Conservation (phyloP, 305 asterid genomes). For the Plantago coronopus region DNA sequence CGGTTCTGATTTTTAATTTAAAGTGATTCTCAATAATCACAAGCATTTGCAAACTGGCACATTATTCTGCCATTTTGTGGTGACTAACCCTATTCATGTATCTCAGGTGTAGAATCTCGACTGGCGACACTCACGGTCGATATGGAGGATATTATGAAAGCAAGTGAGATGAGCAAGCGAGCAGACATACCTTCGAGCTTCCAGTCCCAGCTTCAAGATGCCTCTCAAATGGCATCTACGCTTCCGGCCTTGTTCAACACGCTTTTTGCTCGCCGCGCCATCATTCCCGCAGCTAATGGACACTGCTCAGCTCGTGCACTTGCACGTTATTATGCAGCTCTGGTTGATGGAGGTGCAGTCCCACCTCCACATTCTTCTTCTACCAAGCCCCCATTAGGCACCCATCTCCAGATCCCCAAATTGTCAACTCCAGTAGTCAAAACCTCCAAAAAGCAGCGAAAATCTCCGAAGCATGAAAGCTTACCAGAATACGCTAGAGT, state of each 20-base stretch:
- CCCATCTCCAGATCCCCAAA: conserved; percentile 73
- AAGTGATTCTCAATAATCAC: no score
- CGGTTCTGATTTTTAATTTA: no score
- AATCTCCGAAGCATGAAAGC: conserved; percentile 21
- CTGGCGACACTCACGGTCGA: conserved; percentile 87
- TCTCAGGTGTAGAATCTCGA: conserved; percentile 87
- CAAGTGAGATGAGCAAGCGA: conserved; percentile 45
- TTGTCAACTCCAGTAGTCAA: conserved; percentile 29
- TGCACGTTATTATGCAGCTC: conserved; percentile 90
- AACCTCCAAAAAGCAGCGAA: conserved; percentile 36
- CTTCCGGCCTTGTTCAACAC: conserved; percentile 78
- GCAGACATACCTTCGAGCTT: conserved; percentile 67
- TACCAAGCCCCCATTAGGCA: conserved; percentile 67
- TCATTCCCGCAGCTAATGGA: conserved; percentile 80
- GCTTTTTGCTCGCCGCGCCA: conserved; percentile 77
- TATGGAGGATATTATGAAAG: conserved; percentile 61
- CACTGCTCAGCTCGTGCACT: conserved; percentile 99
- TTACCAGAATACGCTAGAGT: conserved; percentile 37
- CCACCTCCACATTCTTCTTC: conserved; percentile 65
- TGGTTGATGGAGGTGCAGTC: conserved; percentile 59
- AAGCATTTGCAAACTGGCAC: no score
- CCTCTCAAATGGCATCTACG: conserved; percentile 47
- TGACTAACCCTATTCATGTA: conserved; percentile 16
- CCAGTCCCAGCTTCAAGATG: conserved; percentile 65
- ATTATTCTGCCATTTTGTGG: background rate